Conservation (phyloP, 306 rosid species). For the Gastrolobium bilobum region DNA sequence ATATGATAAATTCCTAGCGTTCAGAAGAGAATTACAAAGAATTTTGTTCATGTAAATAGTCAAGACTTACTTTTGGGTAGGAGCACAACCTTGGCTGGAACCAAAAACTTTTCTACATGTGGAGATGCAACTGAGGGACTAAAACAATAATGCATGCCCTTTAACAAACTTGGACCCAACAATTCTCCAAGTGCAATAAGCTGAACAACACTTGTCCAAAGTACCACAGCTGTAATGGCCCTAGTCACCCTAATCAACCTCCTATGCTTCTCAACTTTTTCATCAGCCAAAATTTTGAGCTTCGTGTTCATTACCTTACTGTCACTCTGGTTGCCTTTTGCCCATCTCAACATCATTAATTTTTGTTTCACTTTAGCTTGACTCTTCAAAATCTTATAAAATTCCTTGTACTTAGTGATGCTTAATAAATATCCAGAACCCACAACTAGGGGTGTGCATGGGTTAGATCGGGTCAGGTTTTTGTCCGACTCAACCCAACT, state of each 20-base stretch:
- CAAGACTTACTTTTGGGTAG: slow-evolving; percentile 70
- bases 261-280: slow-evolving; percentile 63
- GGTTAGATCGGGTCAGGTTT: too few relatives aligned
- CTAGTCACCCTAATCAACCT: slow-evolving; percentile 60
- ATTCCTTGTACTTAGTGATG: slow-evolving; percentile 43
- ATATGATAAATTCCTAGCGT: not conserved
- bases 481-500: too few relatives aligned
- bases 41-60: not conserved
- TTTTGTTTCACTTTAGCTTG: slow-evolving; percentile 29
- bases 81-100: slow-evolving; percentile 54
- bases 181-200: slow-evolving; percentile 63
- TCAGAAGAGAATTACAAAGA: slow-evolving; percentile 11
- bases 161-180: slow-evolving; percentile 59
- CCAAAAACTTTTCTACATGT: slow-evolving; percentile 39
- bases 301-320: slow-evolving; percentile 57
- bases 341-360: slow-evolving; percentile 14
- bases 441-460: too few relatives aligned
- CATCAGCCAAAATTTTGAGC: slow-evolving; percentile 48
- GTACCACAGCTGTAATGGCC: slow-evolving; percentile 61
- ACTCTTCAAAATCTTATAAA: slow-evolving; percentile 41
- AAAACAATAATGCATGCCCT: slow-evolving; percentile 67
- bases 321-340: slow-evolving; percentile 29
- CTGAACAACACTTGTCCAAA: slow-evolving; percentile 75
- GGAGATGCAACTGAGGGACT: slow-evolving; percentile 45
- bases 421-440: slow-evolving; percentile 36